Percentiles rank a stretch among this genome's conserved stretches.
phyloP scores from a whole-genome alignment of 2,329 filamentous ascomycete genomes.

The Monosporascus ibericus region DNA sequence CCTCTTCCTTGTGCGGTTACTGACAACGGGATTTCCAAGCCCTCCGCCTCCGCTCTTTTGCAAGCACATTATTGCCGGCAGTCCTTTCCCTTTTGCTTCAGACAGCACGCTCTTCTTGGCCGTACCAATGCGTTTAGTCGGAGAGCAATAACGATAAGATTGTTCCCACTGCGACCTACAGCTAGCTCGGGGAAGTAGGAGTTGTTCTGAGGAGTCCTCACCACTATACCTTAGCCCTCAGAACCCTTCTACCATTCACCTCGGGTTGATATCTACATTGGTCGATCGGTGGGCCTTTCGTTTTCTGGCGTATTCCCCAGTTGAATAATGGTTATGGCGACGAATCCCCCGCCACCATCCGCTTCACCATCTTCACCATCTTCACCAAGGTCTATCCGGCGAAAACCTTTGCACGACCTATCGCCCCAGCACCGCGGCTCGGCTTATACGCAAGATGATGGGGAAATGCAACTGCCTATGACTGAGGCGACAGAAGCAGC shows the following conservation, averaged over 20 bases:
- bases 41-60: no score
- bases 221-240: not conserved
- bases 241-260: not conserved
- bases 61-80: no score
- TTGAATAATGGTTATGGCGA: slow-evolving; percentile 23
- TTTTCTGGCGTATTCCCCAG: slow-evolving; percentile 6
- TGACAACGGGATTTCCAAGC: no score
- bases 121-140: no score
- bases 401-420: slow-evolving; percentile 21
- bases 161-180: not conserved
- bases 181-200: not conserved
- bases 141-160: no score
- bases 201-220: not conserved
- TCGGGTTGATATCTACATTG: no score
- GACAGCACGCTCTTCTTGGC: no score
- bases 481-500: slow-evolving; percentile 36
- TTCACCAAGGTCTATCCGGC: slow-evolving; percentile 20
- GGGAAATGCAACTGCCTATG: slow-evolving; percentile 19
- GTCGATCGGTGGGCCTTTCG: slow-evolving; percentile 10
- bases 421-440: slow-evolving; percentile 29
- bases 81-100: no score
- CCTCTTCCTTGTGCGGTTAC: no score
- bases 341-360: slow-evolving; percentile 21
- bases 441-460: slow-evolving; percentile 20
- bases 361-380: slow-evolving; percentile 21